Conservation (phyloP, 768 basidiomycete species). For the Arthromyces matolae region DNA sequence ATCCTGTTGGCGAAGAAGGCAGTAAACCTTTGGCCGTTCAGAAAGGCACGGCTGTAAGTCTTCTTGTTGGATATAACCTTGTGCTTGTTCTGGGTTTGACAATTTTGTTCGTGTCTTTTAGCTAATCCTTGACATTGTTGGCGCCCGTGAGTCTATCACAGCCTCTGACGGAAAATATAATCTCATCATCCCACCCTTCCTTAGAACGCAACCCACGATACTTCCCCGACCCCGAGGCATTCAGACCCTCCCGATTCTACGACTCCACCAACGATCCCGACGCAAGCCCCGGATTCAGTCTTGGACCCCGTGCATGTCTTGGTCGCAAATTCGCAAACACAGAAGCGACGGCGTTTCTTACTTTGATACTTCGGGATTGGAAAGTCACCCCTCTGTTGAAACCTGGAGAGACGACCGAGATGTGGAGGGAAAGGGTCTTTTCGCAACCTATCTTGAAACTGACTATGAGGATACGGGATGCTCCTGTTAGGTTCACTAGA, state of each 20-base stretch:
- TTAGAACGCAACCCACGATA: constrained; percentile 49
- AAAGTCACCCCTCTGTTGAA: constrained; percentile 40
- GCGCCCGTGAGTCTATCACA: constrained; percentile 35
- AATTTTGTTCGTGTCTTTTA: constrained; percentile 10
- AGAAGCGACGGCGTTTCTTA: constrained; percentile 50
- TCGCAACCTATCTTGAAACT: constrained; percentile 28
- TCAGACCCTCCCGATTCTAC: constrained; percentile 49
- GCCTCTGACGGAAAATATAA: background rate
- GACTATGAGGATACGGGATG: constrained; percentile 30
- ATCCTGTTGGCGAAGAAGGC: constrained; percentile 36
- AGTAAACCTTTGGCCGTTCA: constrained; percentile 29
- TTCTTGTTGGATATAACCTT: background rate
- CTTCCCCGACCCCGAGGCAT: constrained; percentile 42
- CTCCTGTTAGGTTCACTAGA: constrained; percentile 28
- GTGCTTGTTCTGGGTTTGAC: background rate
- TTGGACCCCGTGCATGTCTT: constrained; percentile 48
- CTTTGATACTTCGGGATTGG: constrained; percentile 50
- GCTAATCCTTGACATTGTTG: constrained; percentile 45
- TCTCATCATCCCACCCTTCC: background rate
- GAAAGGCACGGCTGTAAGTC: constrained; percentile 34
- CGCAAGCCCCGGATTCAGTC: constrained; percentile 41
- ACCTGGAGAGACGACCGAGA: constrained; percentile 32
- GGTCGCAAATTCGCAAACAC: constrained; percentile 52
- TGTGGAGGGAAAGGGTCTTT: constrained; percentile 35
- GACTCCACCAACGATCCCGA: constrained; percentile 38